Evolutionary conservation across 768 basidiomycete species (phyloP), one percentile per base, ranked within the genome.

Genomic region (Podaxis sp.): DNA sequence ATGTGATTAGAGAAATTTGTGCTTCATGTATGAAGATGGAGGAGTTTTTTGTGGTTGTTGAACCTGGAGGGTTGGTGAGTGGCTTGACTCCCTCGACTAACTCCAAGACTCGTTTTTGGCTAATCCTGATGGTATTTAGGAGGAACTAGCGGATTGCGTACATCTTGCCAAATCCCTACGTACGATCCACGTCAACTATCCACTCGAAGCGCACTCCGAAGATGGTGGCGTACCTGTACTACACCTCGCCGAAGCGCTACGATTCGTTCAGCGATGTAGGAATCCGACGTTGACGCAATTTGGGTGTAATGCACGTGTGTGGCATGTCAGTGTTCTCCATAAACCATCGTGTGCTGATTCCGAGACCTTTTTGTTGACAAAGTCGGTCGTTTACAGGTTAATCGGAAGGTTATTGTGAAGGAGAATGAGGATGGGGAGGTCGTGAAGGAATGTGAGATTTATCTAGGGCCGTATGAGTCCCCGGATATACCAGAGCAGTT

Each of bases 401-500:
- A 77, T 59, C 76, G 82, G 42, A 67, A 66, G 15, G 74, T 84
- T 11, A 55, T 68, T 2, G 63, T 71, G 8, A 73, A 75, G 15
- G 77, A 77, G 28, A 70, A 77, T 38, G 84, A 83, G 1, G 67
- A 46, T 52, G 73, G 80, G 30, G 68, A 67, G 11, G 83, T 83
- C 1, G 69, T 38, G 54, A 73, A 80, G 42, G 68, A 67, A 13
- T 70, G 73, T 22, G 73, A 75, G 57, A 77, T 77, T 8, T 73
- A 63, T 1, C 73, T 90, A 7, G 76, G 72, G 1, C 77, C 80
- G 0, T 90, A 87, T 65, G 88, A 90, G 66, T 83, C 76, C 62
- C 84, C 84, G 7, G 87, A 86, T 63, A 75, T 92, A 19, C 90
- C 90, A 19, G 90, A 92, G 66, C 83, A 84, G 56, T 91, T 92